Percentiles rank a stretch among this genome's conserved stretches.
Evolutionary conservation across 2,329 filamentous ascomycete species (phyloP).

Genomic region (Monosporascus sp.): DNA sequence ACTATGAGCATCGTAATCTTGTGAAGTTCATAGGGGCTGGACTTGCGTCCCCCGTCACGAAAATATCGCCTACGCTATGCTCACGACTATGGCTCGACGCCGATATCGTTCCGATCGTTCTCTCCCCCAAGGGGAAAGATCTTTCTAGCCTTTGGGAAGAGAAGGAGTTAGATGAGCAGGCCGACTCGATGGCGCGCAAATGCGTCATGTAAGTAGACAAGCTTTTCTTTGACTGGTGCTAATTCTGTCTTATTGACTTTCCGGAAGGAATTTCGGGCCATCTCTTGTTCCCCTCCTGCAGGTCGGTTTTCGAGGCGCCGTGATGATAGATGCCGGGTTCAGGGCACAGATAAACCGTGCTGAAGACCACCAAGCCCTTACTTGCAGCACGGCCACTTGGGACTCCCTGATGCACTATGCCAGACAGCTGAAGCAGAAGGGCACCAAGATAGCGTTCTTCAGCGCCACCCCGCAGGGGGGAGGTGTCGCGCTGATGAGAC

Average conservation of each 20-base stretch:
- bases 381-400: constrained; percentile 60
- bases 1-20: constrained; percentile 59
- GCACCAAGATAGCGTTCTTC: constrained; percentile 71
- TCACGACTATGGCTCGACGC: constrained; percentile 70
- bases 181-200: constrained; percentile 75
- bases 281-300: constrained; percentile 63
- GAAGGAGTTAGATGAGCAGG: constrained; percentile 70
- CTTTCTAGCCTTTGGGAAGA: constrained; percentile 37
- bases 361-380: constrained; percentile 50
- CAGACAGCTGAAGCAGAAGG: constrained; percentile 54
- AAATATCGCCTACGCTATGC: constrained; percentile 59
- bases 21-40: constrained; percentile 72
- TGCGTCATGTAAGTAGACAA: constrained; percentile 57
- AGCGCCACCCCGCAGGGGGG: constrained; percentile 78
- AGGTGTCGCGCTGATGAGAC: constrained; percentile 76
- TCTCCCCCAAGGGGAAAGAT: constrained; percentile 40
- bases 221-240: neutral
- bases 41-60: constrained; percentile 54
- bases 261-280: constrained; percentile 63
- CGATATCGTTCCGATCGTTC: constrained; percentile 68
- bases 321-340: constrained; percentile 65
- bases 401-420: constrained; percentile 58
- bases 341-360: constrained; percentile 53
- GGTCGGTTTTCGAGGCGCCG: constrained; percentile 61
- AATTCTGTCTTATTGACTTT: neutral